A percentile compares a stretch with the other conserved stretches of the same genome.
Conservation (phyloP, 306 rosid genomes). For the Delonix regia region DNA sequence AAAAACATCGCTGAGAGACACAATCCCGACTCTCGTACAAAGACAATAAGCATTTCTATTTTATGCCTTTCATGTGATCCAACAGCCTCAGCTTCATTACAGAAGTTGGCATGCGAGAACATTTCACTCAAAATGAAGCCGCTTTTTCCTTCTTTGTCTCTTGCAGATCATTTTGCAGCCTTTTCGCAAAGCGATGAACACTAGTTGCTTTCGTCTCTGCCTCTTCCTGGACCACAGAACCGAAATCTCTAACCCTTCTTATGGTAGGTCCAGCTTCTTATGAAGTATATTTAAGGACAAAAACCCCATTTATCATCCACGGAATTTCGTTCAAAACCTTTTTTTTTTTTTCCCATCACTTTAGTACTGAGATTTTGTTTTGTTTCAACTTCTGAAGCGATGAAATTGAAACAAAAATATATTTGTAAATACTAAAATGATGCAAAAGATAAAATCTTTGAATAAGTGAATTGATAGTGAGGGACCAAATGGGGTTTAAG, state of each 20-base stretch:
- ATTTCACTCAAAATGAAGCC: conserved; percentile 29
- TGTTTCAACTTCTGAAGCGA: not conserved
- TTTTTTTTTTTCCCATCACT: not conserved
- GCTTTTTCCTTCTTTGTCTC: conserved; percentile 31
- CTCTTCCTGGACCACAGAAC: conserved; percentile 35
- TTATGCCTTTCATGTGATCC: conserved; percentile 40
- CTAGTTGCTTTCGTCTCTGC: conserved; percentile 9
- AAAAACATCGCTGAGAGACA: conserved; percentile 9
- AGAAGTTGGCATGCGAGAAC: conserved; percentile 5
- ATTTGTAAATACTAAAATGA: not conserved
- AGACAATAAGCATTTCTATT: conserved; percentile 14
- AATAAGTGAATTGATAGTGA: not conserved
- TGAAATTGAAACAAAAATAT: not conserved
- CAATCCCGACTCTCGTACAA: conserved; percentile 29
- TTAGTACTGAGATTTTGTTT: not conserved
- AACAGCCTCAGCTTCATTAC: conserved; percentile 27
- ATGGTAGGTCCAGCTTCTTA: conserved; percentile 2
- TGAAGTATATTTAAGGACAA: not conserved
- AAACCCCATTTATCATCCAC: not conserved
- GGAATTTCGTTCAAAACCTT: not conserved
- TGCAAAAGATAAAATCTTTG: not conserved
- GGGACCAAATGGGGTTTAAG: not conserved
- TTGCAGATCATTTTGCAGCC: conserved; percentile 34
- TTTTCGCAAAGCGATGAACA: conserved; percentile 27
- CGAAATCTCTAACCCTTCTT: not conserved